A percentile compares a stretch with the other conserved stretches of the same genome.
These are phyloP conservation scores for sunflower (Helianthus annuus) DNA, from an alignment of 129 eudicot genomes.

Conservation along the genomic window HanXRQr2.0-SUNRISE NC_035433.2:149462369-149462868, in stretches of 20 bases:
- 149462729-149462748: constrained; percentile 7
- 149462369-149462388: constrained; percentile 96
- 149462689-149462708: constrained; percentile 33
- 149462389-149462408: constrained; percentile 91
- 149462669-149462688: constrained; percentile 96
- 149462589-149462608: constrained; percentile 78
- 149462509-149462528: constrained; percentile 43
- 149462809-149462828: constrained; percentile 73
- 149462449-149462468: constrained; percentile 94
- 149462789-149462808: constrained; percentile 82
- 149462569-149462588: constrained; percentile 92
- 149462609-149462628: constrained; percentile 76
- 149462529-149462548: constrained; percentile 55
- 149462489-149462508: constrained; percentile 40
- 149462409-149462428: constrained; percentile 79
- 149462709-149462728: background rate
- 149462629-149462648: constrained; percentile 89
- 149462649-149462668: constrained; percentile 86
- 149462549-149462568: constrained; percentile 91
- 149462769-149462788: constrained; percentile 64
- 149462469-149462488: constrained; percentile 50
- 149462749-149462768: background rate
- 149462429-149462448: constrained; percentile 74
- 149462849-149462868: constrained; percentile 71
- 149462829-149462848: constrained; percentile 82